Conservation (phyloP, 768 basidiomycete species). For the Lyophyllum semitale region DNA sequence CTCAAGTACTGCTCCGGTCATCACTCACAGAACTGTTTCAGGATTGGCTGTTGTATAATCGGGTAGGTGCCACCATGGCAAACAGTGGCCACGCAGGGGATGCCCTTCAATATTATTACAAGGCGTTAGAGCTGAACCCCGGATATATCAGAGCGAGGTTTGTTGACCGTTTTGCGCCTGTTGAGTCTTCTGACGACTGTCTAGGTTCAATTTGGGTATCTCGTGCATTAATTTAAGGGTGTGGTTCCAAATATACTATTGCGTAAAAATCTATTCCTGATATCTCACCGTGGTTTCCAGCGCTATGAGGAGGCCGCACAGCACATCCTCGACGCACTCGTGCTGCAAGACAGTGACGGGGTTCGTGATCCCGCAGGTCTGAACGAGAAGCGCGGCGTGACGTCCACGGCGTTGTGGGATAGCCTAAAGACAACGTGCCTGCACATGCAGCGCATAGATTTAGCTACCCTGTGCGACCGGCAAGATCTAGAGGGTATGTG, state of each 20-base stretch:
- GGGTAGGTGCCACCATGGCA: constrained; percentile 92
- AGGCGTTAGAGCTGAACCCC: constrained; percentile 85
- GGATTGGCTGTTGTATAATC: constrained; percentile 93
- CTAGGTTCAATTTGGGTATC: constrained; percentile 93
- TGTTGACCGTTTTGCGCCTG: constrained; percentile 11
- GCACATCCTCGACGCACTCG: constrained; percentile 85
- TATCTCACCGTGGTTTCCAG: constrained; percentile 35
- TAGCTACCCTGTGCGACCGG: constrained; percentile 71
- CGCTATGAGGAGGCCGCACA: constrained; percentile 85
- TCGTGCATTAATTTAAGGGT: constrained; percentile 88
- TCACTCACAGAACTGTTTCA: constrained; percentile 29
- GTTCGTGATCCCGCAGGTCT: constrained; percentile 45
- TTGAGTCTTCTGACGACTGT: constrained; percentile 2
- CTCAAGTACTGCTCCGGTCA: background rate
- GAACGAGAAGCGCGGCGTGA: constrained; percentile 67
- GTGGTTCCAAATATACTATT: constrained; percentile 24
- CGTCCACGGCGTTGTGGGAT: constrained; percentile 83
- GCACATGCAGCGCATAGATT: constrained; percentile 77
- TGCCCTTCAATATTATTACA: constrained; percentile 86
- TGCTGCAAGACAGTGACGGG: constrained; percentile 85
- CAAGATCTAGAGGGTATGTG: constrained; percentile 66
- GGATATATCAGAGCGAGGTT: constrained; percentile 88
- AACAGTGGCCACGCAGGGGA: constrained; percentile 80
- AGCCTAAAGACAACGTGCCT: constrained; percentile 82
- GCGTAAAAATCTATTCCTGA: constrained; percentile 9